Evolutionary conservation across 441 rosid genomes (phyloP).

Genomic region (Raphanus hybrid): DNA sequence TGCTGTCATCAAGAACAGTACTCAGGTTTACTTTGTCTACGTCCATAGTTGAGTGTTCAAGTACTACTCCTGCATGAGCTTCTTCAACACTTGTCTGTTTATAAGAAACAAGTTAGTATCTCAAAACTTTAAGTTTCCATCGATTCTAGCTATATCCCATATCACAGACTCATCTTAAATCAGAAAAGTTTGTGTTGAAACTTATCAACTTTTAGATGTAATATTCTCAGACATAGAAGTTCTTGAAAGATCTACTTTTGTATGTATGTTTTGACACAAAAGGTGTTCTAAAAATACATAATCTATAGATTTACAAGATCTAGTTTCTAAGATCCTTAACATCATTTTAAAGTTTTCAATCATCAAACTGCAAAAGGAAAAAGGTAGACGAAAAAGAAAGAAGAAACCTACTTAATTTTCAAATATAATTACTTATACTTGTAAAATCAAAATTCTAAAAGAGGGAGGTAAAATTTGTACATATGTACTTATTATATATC

Average conservation of each 20-base stretch:
- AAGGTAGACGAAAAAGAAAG: constrained; percentile 1
- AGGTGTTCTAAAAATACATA: background rate
- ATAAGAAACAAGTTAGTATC: constrained; percentile 31
- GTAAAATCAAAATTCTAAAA: constrained; percentile 7
- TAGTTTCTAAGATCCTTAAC: constrained; percentile 24
- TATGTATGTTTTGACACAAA: constrained; percentile 14
- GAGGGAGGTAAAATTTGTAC: background rate
- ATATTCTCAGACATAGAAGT: constrained; percentile 13
- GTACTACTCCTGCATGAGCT: constrained; percentile 28
- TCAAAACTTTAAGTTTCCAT: constrained; percentile 5
- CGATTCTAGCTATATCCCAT: background rate
- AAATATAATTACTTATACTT: background rate
- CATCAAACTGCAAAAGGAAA: constrained; percentile 32
- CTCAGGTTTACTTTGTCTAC: constrained; percentile 21
- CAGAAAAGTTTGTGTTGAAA: constrained; percentile 19
- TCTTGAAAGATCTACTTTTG: constrained; percentile 15
- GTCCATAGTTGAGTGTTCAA: constrained; percentile 29
- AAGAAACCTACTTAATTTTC: constrained; percentile 17
- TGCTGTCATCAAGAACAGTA: constrained; percentile 33
- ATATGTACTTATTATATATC: background rate
- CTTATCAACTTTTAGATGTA: constrained; percentile 19
- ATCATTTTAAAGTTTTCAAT: constrained; percentile 26
- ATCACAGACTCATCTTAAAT: background rate
- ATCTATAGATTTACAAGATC: constrained; percentile 13
- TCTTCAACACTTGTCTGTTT: constrained; percentile 30